phyloP scores from a whole-genome alignment of 2,329 filamentous ascomycete species.

The Mariannaea sp. region DNA sequence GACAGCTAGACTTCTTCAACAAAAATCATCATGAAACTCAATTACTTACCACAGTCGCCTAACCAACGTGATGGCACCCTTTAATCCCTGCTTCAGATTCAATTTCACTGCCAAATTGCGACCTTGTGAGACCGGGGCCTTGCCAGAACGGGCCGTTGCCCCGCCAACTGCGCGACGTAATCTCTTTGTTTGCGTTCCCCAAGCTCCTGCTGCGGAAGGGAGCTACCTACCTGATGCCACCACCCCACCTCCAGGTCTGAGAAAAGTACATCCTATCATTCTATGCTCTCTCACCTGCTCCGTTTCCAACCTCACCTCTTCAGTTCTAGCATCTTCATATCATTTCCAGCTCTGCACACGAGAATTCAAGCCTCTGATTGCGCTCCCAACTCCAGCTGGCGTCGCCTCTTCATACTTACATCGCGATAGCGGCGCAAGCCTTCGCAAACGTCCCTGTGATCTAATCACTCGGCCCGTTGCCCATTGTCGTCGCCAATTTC shows the following conservation, averaged over 20 bases:
- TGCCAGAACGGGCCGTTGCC: constrained; percentile 13
- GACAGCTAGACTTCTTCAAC: not conserved
- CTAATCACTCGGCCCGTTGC: constrained; percentile 11
- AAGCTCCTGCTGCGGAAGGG: constrained; percentile 13
- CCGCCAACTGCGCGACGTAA: constrained; percentile 16
- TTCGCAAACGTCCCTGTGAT: constrained; percentile 16
- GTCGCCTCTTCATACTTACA: constrained; percentile 3
- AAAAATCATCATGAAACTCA: not conserved
- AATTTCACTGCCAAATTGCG: not conserved
- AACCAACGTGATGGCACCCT: constrained; percentile 9
- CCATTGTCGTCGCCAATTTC: constrained; percentile 5
- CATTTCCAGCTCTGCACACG: not conserved
- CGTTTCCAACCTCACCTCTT: not conserved
- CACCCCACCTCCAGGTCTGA: not conserved
- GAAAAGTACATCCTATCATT: not conserved
- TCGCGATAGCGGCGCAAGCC: constrained; percentile 26
- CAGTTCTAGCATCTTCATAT: not conserved
- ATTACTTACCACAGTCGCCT: constrained; percentile 12
- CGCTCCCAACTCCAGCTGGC: not conserved
- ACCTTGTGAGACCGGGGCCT: constrained; percentile 5
- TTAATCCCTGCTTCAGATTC: not conserved
- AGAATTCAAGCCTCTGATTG: not conserved
- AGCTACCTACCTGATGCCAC: constrained; percentile 8
- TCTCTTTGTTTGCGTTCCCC: constrained; percentile 21
- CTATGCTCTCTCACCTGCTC: not conserved